phyloP scores from a whole-genome alignment of 129 eudicot species.

The Arctium minus region DNA sequence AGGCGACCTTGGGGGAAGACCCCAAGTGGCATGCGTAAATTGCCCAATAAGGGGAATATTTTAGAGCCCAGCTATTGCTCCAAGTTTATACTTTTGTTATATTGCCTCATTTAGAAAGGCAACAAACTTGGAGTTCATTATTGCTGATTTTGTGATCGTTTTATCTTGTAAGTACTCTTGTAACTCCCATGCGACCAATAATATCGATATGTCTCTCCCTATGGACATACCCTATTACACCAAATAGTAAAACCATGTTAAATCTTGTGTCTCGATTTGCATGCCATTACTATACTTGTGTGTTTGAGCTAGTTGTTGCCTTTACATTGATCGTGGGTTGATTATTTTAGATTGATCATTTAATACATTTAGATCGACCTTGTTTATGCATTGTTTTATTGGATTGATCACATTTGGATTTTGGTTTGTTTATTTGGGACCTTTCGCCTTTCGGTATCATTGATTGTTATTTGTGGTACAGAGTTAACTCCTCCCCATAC shows the following conservation, averaged over 20 bases:
- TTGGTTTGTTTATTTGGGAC: background rate
- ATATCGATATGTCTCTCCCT: background rate
- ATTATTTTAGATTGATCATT: background rate
- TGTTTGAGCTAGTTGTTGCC: background rate
- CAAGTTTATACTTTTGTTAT: no score
- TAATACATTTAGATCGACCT: background rate
- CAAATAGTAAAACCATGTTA: background rate
- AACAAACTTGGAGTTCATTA: no score
- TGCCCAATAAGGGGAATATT: no score
- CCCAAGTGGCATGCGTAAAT: no score
- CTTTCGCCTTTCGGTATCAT: background rate
- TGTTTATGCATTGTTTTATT: background rate
- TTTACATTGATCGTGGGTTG: background rate
- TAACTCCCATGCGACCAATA: background rate
- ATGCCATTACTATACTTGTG: no score
- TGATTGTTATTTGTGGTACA: background rate
- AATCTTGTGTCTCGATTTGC: no score
- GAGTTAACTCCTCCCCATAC: no score
- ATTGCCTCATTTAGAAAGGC: no score
- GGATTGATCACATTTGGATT: background rate
- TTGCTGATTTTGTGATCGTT: no score
- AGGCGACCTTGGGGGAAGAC: no score
- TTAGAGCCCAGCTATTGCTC: no score
- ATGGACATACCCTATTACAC: background rate
- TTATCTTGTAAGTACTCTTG: no score